Evolutionary conservation across 495 filamentous ascomycete genomes (phyloP), one percentile per base, ranked within the genome.

Genomic region (Aspergillus sparsus): DNA sequence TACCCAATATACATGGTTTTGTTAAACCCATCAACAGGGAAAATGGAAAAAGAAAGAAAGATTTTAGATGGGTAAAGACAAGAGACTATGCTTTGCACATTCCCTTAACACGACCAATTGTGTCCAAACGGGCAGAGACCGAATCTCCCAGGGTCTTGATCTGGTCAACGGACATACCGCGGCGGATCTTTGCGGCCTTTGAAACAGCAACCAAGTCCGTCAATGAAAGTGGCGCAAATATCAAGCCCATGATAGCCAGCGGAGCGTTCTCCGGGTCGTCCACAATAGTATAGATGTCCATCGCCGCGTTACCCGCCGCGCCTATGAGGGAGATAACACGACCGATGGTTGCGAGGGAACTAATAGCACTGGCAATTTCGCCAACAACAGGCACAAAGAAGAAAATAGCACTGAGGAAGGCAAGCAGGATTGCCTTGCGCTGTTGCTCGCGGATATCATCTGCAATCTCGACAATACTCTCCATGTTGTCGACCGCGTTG

Each of bases 401-500:
- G 16, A 61, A 16, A 6, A 61, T 49, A 6, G 52, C 58, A 11
- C 44, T 44, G 1, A 61, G 51, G 35, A 61, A 61, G 11, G 51
- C 52, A 15, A 55, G 18, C 32, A 61, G 21, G 44, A 61, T 61
- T 5, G 31, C 32, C 34, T 61, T 55, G 16, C 9, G 2, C 13
- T 55, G 18, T 9, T 53, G 37, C 15, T 61, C 58, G 5, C 31
- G 1, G 12, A 61, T 61, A 8, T 55, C 34, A 51, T 55, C 33
- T 6, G 58, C 52, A 10, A 61, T 42, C 1, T 61, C 33, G 33
- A 55, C 45, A 10, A 61, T 44, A 0, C 34, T 5, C n/a, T 42
- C 1, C 58, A 61, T 61, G 58, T 50, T 55, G 5, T 54, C 58
- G 2, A 61, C 33, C 1, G 58, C 58, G n/a, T 55, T 42, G 6